Conservation (phyloP, 2,329 filamentous ascomycete genomes). For the Didymella segeticola region DNA sequence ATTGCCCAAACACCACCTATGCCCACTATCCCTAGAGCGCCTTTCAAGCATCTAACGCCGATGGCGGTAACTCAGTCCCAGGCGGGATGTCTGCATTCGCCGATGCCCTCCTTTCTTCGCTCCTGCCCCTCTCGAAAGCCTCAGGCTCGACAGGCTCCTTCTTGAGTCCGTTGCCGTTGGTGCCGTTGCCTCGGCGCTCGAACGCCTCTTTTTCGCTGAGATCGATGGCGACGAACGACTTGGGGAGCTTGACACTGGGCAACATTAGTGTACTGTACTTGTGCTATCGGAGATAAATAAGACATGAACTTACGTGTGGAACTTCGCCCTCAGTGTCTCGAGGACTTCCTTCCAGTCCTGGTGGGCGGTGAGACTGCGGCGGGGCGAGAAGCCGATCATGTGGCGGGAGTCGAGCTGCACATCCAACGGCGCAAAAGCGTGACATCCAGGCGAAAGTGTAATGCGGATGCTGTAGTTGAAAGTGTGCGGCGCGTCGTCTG, state of each 20-base stretch:
- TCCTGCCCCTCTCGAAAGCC: constrained; percentile 23
- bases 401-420: constrained; percentile 96
- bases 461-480: constrained; percentile 97
- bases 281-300: not conserved
- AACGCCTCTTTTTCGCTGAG: constrained; percentile 58
- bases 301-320: constrained; percentile 77
- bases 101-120: constrained; percentile 23
- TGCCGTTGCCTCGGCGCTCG: constrained; percentile 23
- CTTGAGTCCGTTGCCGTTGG: constrained; percentile 27
- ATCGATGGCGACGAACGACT: constrained; percentile 59
- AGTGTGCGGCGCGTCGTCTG: constrained; percentile 67
- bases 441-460: constrained; percentile 92
- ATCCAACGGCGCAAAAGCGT: constrained; percentile 94
- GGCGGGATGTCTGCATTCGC: not conserved
- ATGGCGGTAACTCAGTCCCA: not conserved
- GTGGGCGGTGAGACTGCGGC: constrained; percentile 87
- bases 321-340: constrained; percentile 91
- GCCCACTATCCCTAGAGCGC: not conserved
- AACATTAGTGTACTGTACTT: not conserved
- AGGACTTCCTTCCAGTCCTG: constrained; percentile 97
- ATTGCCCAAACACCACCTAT: not conserved
- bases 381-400: constrained; percentile 92
- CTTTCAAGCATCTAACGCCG: not conserved
- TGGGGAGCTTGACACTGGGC: constrained; percentile 56
- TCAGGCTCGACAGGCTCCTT: constrained; percentile 10